A percentile compares a stretch with the other conserved stretches of the same genome.
Conservation (phyloP, 2,329 filamentous ascomycete genomes). For the Albifimbria verrucaria region DNA sequence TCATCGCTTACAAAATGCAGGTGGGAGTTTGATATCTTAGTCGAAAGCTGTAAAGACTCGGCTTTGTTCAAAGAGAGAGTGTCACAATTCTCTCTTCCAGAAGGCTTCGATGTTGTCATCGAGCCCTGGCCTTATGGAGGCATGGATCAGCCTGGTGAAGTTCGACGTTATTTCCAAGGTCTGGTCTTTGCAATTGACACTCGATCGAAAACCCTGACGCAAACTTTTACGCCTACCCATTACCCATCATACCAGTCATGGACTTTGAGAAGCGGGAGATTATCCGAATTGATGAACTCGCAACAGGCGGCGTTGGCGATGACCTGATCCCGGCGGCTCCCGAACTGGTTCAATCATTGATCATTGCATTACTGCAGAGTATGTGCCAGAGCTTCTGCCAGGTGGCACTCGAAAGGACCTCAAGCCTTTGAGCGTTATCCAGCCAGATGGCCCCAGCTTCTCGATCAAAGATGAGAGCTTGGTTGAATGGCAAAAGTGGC, state of each 20-base stretch:
- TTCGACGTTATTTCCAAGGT: constrained; percentile 45
- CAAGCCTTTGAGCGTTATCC: constrained; percentile 70
- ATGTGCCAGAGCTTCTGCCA: constrained; percentile 48
- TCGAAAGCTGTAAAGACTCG: constrained; percentile 15
- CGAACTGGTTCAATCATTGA: constrained; percentile 43
- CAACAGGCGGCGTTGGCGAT: constrained; percentile 44
- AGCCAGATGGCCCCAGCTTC: constrained; percentile 68
- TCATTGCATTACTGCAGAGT: constrained; percentile 36
- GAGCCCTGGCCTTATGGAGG: constrained; percentile 67
- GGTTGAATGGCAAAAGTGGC: constrained; percentile 66
- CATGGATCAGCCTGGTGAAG: constrained; percentile 33
- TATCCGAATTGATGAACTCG: constrained; percentile 55
- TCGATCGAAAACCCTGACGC: constrained; percentile 46
- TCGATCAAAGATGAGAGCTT: constrained; percentile 44
- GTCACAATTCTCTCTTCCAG: neutral
- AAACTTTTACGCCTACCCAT: constrained; percentile 60
- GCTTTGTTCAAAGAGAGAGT: neutral
- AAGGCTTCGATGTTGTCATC: constrained; percentile 36
- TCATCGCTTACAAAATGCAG: neutral
- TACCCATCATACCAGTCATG: constrained; percentile 59
- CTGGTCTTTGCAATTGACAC: constrained; percentile 45
- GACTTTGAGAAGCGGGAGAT: constrained; percentile 53
- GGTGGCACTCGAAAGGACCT: constrained; percentile 45
- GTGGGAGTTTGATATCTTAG: constrained; percentile 25
- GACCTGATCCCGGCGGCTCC: constrained; percentile 36